A percentile compares a stretch with the other conserved stretches of the same genome.
Evolutionary conservation across 1,284 basidiomycete genomes (phyloP).

Genomic region (Ceratobasidium sp.): DNA sequence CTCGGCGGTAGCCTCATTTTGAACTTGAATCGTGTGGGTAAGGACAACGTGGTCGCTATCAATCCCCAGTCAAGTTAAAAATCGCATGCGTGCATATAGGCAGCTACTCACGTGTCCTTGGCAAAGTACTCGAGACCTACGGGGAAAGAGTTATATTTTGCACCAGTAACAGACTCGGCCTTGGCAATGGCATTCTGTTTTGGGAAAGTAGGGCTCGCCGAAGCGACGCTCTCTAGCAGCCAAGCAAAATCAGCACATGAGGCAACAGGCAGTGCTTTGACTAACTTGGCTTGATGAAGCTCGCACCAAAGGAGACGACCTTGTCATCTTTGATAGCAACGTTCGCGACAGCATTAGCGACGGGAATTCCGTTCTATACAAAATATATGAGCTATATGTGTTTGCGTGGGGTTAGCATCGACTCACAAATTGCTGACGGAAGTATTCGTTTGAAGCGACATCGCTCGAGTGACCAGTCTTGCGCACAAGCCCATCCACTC

Average conservation of each 20-base stretch:
- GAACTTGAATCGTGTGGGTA: conserved; percentile 63
- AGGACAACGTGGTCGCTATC: conserved; percentile 60
- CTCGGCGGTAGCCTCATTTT: conserved; percentile 58
- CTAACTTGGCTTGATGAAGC: conserved; percentile 57
- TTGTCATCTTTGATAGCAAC: conserved; percentile 53
- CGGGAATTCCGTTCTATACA: conserved; percentile 54
- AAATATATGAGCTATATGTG: not conserved
- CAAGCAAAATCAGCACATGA: not conserved
- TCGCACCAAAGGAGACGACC: conserved; percentile 58
- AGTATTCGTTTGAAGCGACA: conserved; percentile 50
- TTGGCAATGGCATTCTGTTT: conserved; percentile 28
- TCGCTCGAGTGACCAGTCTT: conserved; percentile 50
- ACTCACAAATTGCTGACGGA: conserved; percentile 54
- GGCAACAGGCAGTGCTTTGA: not conserved
- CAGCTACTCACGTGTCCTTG: too few relatives aligned
- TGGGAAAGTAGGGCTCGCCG: conserved; percentile 36
- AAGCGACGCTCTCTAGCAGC: conserved; percentile 23
- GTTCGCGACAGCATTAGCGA: conserved; percentile 59
- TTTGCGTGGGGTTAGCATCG: not conserved
- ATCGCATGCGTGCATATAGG: too few relatives aligned
- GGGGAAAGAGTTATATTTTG: conserved; percentile 23
- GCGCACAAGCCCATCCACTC: conserved; percentile 47
- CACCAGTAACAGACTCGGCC: conserved; percentile 27
- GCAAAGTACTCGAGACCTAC: conserved; percentile 45
- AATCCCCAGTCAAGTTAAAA: too few relatives aligned